Evolutionary conservation across 129 eudicot genomes (phyloP), one percentile per base, ranked within the genome.

Genomic region (Calendula officinalis): DNA sequence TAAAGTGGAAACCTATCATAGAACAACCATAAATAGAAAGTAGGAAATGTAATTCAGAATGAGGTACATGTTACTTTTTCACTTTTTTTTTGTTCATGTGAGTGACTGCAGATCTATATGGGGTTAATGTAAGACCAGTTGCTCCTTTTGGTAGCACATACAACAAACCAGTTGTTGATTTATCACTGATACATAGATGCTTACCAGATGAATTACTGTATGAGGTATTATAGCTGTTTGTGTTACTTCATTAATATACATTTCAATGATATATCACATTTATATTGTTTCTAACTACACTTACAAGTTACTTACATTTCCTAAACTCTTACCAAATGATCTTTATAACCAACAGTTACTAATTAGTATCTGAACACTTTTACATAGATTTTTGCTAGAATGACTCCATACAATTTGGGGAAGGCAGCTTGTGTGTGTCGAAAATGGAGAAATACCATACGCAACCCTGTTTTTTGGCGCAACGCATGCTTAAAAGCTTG

Each of bases 391-490:
- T 92, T 92, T 75, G 77, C 84, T 30, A 85, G 84, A 79, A 85
- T 88, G 91, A 75, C 79, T 64, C 95, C 98, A 11, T 92, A 92
- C 72, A 78, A 79, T 78, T 56, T 88, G 59, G 98, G 98, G 39
- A 88, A 83, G 78, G 95, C 95, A 49, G 88, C 95, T 39, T 92
- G 98, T 81, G 98, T 92, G 34, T 92, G 98, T 83, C 81, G 91
- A 45, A 92, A 92, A 73, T 92, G 98, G 98, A 81, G 91, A 73
- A 88, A 92, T 59, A 88, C 91, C 4, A 77, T 88, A 12, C 91
- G 96, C 37, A 92, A 83, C 63, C 98, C 98, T 64, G 84, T 92
- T 32, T 88, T 88, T 46, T 92, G 98, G 98, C 95, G 96, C 50
- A 83, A 78, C 72, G 96, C 95, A 14, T 92, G 98, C 91, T 72